These are phyloP conservation scores for Chaetomium tenue DNA, from an alignment of 495 filamentous ascomycete species.

Conservation along the genomic window DNA sequence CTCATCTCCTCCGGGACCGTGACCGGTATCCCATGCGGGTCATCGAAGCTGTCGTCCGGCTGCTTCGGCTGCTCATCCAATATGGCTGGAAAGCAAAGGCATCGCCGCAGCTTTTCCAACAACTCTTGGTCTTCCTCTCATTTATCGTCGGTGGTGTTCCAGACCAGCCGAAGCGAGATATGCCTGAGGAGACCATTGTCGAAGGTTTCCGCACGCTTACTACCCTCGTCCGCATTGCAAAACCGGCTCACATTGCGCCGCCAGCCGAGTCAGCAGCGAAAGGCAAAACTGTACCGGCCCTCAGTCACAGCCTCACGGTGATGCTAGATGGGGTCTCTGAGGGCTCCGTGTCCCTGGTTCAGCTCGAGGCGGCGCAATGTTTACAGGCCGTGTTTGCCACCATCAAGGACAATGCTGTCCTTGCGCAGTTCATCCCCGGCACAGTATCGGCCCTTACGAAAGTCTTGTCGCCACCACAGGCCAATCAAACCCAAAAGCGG, in stretches of 20 bases:
- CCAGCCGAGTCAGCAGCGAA: constrained; percentile 27
- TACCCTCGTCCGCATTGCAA: constrained; percentile 41
- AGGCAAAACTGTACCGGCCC: constrained; percentile 65
- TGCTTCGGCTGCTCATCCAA: constrained; percentile 66
- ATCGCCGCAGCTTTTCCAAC: constrained; percentile 67
- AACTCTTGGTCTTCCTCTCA: constrained; percentile 81
- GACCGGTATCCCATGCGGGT: constrained; percentile 68
- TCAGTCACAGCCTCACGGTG: constrained; percentile 80
- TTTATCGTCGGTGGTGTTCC: constrained; percentile 73
- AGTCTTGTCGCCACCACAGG: constrained; percentile 65
- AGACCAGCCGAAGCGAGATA: constrained; percentile 44
- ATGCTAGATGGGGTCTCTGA: constrained; percentile 68
- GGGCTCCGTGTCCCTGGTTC: constrained; percentile 59
- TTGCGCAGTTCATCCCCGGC: constrained; percentile 83
- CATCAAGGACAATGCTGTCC: constrained; percentile 65
- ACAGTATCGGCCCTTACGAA: constrained; percentile 80
- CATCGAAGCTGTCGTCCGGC: constrained; percentile 71
- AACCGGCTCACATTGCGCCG: constrained; percentile 41
- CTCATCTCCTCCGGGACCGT: constrained; percentile 76
- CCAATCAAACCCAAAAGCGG: constrained; percentile 60
- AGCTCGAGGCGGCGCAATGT: constrained; percentile 63
- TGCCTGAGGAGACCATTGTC: constrained; percentile 67
- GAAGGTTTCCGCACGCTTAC: constrained; percentile 49
- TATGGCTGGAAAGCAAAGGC: constrained; percentile 74
- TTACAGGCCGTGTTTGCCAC: constrained; percentile 61